Evolutionary conservation across 441 rosid genomes (phyloP).

Genomic region (Melastoma candidum): DNA sequence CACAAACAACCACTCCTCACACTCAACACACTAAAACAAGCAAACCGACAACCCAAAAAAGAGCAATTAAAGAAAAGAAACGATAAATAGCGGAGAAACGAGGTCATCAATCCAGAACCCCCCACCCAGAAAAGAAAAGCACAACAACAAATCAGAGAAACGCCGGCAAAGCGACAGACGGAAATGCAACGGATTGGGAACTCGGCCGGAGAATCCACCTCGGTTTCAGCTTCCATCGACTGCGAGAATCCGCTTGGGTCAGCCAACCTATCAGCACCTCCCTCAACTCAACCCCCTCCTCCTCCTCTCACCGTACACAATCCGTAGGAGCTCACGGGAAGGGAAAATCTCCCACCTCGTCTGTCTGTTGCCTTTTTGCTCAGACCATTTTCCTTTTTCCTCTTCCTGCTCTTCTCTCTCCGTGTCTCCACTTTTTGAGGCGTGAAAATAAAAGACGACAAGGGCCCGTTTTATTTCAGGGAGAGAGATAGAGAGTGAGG

Average conservation of each 20-base stretch:
- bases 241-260: slow-evolving; percentile 4
- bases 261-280: too few species aligned
- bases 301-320: too few species aligned
- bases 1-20: too few species aligned
- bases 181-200: slow-evolving; percentile 1
- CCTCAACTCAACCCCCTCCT: too few species aligned
- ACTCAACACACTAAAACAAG: too few species aligned
- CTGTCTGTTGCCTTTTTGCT: slow-evolving; percentile 1
- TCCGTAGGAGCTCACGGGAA: neutral
- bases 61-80: too few species aligned
- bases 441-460: too few species aligned
- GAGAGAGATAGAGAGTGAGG: too few species aligned
- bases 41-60: too few species aligned
- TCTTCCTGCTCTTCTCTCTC: neutral
- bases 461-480: too few species aligned
- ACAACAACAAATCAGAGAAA: neutral
- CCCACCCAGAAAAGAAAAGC: neutral
- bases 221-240: slow-evolving; percentile 12
- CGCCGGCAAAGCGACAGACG: neutral
- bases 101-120: slow-evolving; percentile 1
- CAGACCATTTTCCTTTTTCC: slow-evolving; percentile 3
- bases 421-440: neutral
- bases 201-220: slow-evolving; percentile 30
- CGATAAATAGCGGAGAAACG: too few species aligned
- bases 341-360: slow-evolving; percentile 8